These are phyloP conservation scores for Monosporozyma siamensis DNA, from an alignment of 805 yeast genomes.

Conservation along the genomic window DNA sequence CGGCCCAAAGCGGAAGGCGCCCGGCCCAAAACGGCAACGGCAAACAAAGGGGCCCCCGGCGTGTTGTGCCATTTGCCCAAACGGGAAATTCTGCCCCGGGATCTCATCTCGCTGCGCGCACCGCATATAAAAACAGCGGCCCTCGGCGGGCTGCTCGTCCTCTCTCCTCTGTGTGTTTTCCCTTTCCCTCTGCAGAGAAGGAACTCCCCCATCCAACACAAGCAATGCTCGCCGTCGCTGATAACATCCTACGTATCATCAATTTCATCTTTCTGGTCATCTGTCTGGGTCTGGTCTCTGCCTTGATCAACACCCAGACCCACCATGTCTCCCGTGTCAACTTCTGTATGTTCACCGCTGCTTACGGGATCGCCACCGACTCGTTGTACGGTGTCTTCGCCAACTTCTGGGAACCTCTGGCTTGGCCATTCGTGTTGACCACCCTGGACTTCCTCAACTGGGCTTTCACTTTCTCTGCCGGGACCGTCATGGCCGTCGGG, in stretches of 20 bases:
- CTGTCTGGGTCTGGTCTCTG: constrained; percentile 79
- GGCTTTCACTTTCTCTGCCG: constrained; percentile 90
- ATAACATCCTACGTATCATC: constrained; percentile 60
- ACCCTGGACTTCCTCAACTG: constrained; percentile 76
- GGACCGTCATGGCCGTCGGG: constrained; percentile 87
- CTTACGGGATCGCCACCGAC: constrained; percentile 76
- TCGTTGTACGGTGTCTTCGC: constrained; percentile 73
- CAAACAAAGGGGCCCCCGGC: neutral
- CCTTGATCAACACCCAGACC: constrained; percentile 67
- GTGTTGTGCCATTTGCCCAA: neutral
- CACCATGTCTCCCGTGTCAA: constrained; percentile 64
- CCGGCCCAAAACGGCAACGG: neutral
- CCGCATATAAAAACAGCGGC: too few species aligned
- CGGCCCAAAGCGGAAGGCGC: neutral
- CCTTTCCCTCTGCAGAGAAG: neutral
- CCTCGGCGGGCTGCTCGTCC: too few species aligned
- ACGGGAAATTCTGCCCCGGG: neutral
- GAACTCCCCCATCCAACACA: neutral
- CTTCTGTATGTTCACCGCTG: constrained; percentile 78
- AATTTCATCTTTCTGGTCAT: constrained; percentile 72
- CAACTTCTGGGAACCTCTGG: constrained; percentile 58
- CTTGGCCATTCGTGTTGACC: constrained; percentile 77
- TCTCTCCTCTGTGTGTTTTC: neutral
- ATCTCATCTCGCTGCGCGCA: neutral
- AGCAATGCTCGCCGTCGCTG: constrained; percentile 60